Conservation (phyloP, 2,329 filamentous ascomycete genomes). For the Biscogniauxia marginata region DNA sequence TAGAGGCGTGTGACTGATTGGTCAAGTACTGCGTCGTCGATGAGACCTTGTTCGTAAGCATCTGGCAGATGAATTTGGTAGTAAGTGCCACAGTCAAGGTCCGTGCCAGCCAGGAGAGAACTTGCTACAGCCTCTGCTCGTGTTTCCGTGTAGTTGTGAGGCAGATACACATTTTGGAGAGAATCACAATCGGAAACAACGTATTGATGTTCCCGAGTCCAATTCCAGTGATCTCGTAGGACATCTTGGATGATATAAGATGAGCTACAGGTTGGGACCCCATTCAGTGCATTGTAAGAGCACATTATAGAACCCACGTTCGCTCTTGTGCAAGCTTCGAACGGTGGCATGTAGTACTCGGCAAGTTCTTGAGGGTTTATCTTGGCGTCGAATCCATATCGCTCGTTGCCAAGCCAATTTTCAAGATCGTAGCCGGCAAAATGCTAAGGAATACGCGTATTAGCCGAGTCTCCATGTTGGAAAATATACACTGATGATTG, state of each 20-base stretch:
- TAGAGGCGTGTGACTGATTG: slow-evolving; percentile 29
- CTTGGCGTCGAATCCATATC: slow-evolving; percentile 54
- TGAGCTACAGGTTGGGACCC: slow-evolving; percentile 62
- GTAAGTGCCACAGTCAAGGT: slow-evolving; percentile 34
- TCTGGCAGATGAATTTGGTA: slow-evolving; percentile 26
- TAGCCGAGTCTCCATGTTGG: neutral
- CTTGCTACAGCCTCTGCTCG: slow-evolving; percentile 33
- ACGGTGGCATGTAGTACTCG: slow-evolving; percentile 67
- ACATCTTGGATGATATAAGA: slow-evolving; percentile 61
- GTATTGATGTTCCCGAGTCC: slow-evolving; percentile 59
- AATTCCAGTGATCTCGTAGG: slow-evolving; percentile 65
- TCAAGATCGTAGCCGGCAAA: slow-evolving; percentile 58
- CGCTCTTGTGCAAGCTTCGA: slow-evolving; percentile 58
- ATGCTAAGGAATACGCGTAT: slow-evolving; percentile 34
- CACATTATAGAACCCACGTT: slow-evolving; percentile 60
- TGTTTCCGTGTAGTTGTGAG: slow-evolving; percentile 35
- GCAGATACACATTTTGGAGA: slow-evolving; percentile 53
- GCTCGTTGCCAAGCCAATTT: slow-evolving; percentile 39
- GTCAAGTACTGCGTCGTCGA: slow-evolving; percentile 29
- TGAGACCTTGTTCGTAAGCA: slow-evolving; percentile 30
- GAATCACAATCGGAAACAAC: slow-evolving; percentile 66
- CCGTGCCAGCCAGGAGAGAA: slow-evolving; percentile 36
- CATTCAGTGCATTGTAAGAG: slow-evolving; percentile 63
- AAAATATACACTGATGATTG: no score
- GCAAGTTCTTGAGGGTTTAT: slow-evolving; percentile 60